Evolutionary conservation across 1,284 basidiomycete genomes (phyloP), one percentile per base, ranked within the genome.

Genomic region (Amylostereum areolatum): DNA sequence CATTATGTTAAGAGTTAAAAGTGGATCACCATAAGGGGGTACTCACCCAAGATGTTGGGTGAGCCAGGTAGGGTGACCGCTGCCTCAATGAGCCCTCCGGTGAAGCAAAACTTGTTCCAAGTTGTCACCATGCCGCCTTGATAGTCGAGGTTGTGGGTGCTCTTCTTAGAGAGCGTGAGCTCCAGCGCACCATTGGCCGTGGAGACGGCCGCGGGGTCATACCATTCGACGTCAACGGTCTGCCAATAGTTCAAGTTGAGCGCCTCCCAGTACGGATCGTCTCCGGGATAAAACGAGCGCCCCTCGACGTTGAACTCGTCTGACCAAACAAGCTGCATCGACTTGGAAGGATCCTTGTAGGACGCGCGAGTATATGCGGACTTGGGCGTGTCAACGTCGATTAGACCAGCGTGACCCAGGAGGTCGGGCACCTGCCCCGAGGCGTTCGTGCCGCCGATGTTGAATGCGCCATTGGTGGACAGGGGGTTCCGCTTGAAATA

Each of bases 31-130:
- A 18, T 18, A 18, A 18, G 18, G 18, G 18, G 18, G 18, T 18
- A 18, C 18, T 18, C 18, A 1, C 18, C 18, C 18, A 18, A 43
- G 34, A 78, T 54, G 48, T 73, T 74, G 59, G 77, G 81, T n/a
- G 69, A 68, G 1, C 95, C 96, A 0, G 96, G 95, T 6, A 97
- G 70, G n/a, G 78, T 79, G 12, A 94, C 82, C 5, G 78, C 75
- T 4, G 78, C 76, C 59, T 85, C 78, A 42, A 92, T 67, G 51
- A 90, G 70, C 24, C 90, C 90, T 32, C 92, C 91, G 1, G 89
- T 93, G 69, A 97, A 97, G 68, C 95, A 97, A 61, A 97, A 89
- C 66, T 97, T 92, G 66, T 93, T 93, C 91, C 91, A 92, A 8
- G 77, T 77, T 28, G 82, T 71, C 60, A 91, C 67, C 73, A 84